Percentiles rank a stretch among this genome's conserved stretches.
phyloP scores from a whole-genome alignment of 163 green algal species.

The Prototheca wickerhamii region DNA sequence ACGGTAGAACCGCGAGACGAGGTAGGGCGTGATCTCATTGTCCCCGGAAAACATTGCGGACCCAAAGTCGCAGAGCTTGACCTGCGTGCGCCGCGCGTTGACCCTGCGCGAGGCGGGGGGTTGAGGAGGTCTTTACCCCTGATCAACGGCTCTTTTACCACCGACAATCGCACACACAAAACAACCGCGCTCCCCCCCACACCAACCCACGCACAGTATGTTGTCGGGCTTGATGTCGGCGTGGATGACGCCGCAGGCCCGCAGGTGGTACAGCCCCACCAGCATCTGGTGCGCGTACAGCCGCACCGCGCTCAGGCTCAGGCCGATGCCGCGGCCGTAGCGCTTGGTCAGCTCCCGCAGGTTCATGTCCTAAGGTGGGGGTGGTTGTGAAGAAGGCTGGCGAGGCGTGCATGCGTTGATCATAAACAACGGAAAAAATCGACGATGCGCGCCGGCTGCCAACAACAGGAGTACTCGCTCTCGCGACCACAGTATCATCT shows the following conservation, averaged over 20 bases:
- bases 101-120: conserved; percentile 46
- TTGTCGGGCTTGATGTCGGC: conserved; percentile 99
- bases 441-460: too few species aligned
- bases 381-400: conserved; percentile 4
- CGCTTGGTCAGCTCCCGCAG: conserved; percentile 93
- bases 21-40: conserved; percentile 95
- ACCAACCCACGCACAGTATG: conserved; percentile 59
- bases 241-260: conserved; percentile 75
- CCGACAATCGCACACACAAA: background rate
- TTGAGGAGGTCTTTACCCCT: background rate
- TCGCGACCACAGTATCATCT: background rate
- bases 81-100: conserved; percentile 51
- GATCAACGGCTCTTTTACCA: too few species aligned
- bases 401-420: too few species aligned
- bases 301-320: conserved; percentile 83
- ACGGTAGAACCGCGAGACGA: conserved; percentile 94
- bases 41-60: conserved; percentile 84
- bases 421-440: too few species aligned
- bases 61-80: conserved; percentile 82
- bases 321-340: conserved; percentile 89
- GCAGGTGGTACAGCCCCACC: conserved; percentile 83
- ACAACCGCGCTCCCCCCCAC: background rate
- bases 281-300: conserved; percentile 89
- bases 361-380: conserved; percentile 73
- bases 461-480: background rate